Evolutionary conservation across 2,329 filamentous ascomycete genomes (phyloP).

Genomic region (Colletotrichum lini): DNA sequence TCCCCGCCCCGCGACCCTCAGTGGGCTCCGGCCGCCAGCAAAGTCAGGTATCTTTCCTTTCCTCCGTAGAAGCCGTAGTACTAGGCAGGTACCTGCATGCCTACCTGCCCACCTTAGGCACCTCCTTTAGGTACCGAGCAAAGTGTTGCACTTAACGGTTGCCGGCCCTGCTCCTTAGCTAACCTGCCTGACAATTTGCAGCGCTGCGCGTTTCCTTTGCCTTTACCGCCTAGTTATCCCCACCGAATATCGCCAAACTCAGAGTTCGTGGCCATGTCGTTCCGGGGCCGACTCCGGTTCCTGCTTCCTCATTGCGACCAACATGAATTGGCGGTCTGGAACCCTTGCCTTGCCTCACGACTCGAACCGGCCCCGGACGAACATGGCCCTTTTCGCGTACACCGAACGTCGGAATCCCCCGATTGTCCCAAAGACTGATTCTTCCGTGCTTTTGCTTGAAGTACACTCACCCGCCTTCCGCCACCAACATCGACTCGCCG

Average conservation of each 20-base stretch:
- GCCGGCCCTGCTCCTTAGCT: not conserved
- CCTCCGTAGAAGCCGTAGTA: not conserved
- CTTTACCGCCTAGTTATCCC: too few relatives aligned
- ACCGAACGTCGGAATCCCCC: not conserved
- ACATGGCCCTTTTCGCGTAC: not conserved
- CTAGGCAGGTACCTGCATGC: not conserved
- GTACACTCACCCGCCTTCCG: not conserved
- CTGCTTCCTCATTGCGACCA: conserved; percentile 9
- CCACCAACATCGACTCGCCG: not conserved
- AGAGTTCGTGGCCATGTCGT: not conserved
- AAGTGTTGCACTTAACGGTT: not conserved
- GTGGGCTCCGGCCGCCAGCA: not conserved
- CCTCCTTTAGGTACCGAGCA: not conserved
- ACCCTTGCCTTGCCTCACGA: conserved; percentile 11
- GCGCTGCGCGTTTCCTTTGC: not conserved
- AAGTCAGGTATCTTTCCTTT: not conserved
- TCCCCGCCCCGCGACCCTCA: conserved; percentile 6
- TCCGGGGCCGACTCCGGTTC: conserved; percentile 21
- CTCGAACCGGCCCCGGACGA: conserved; percentile 1
- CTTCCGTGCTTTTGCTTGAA: not conserved
- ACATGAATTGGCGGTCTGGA: conserved; percentile 34
- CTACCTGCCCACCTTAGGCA: not conserved
- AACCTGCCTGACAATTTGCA: not conserved
- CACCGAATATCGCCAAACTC: not conserved
- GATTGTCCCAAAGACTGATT: not conserved